Evolutionary conservation across 768 basidiomycete genomes (phyloP).

Genomic region (Suillus subluteus): DNA sequence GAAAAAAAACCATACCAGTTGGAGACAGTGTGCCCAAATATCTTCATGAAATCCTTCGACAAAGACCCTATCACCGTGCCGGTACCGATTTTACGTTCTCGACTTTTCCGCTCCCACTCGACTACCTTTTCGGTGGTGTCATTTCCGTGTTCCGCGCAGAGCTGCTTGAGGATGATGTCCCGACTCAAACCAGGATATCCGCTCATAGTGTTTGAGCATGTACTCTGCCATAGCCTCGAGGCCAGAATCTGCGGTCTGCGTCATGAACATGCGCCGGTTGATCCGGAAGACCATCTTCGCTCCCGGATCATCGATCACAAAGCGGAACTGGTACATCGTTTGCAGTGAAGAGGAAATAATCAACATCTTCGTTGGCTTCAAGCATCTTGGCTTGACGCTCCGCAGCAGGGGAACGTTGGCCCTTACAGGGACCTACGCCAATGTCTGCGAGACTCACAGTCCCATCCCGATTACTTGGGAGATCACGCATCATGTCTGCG

Average conservation of each 20-base stretch:
- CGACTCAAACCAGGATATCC: conserved; percentile 22
- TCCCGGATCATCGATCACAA: conserved; percentile 15
- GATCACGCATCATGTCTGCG: conserved; percentile 4
- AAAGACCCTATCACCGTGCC: not conserved
- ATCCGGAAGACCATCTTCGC: conserved; percentile 20
- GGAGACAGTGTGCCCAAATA: not conserved
- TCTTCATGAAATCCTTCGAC: not conserved
- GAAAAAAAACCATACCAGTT: not conserved
- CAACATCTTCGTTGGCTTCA: conserved; percentile 19
- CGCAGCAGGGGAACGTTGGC: conserved; percentile 19
- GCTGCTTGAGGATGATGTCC: not conserved
- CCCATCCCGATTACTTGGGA: conserved; percentile 1
- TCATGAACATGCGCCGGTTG: conserved; percentile 18
- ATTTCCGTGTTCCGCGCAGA: not conserved
- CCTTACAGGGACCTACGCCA: conserved; percentile 16
- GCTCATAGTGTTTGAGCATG: conserved; percentile 22
- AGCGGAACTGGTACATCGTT: conserved; percentile 18
- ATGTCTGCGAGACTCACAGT: not conserved
- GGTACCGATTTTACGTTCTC: not conserved
- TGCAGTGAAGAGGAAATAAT: conserved; percentile 26
- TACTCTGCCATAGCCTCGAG: conserved; percentile 18
- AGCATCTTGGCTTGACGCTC: conserved; percentile 24
- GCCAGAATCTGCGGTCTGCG: conserved; percentile 7
- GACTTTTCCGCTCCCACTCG: not conserved
- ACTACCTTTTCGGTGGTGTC: not conserved